Percentiles rank a stretch among this genome's conserved stretches.
phyloP scores from a whole-genome alignment of 352 stramenopile genomes.

The Aphanomyces stellatus region DNA sequence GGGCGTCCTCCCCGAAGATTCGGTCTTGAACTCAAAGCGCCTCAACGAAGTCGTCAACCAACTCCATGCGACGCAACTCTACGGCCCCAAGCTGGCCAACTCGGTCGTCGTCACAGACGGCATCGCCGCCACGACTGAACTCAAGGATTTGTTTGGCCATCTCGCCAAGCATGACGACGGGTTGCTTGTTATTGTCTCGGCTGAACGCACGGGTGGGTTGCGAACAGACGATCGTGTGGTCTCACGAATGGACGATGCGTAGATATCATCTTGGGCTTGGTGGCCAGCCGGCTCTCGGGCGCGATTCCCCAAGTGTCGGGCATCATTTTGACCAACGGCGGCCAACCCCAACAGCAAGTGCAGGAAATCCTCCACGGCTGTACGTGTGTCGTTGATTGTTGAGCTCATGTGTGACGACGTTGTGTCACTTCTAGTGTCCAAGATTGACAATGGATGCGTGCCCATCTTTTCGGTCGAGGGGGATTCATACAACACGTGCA shows the following conservation, averaged over 20 bases:
- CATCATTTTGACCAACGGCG: slow-evolving; percentile 69
- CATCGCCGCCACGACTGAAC: slow-evolving; percentile 52
- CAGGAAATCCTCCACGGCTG: slow-evolving; percentile 54
- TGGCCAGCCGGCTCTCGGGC: slow-evolving; percentile 55
- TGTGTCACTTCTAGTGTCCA: slow-evolving; percentile 34
- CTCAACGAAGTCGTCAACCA: slow-evolving; percentile 66
- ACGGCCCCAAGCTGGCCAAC: slow-evolving; percentile 49
- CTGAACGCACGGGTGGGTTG: slow-evolving; percentile 42
- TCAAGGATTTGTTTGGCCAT: slow-evolving; percentile 67
- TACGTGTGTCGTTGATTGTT: background rate
- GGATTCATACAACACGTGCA: slow-evolving; percentile 56
- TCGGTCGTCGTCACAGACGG: slow-evolving; percentile 56
- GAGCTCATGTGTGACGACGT: too few relatives aligned
- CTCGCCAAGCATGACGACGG: slow-evolving; percentile 74
- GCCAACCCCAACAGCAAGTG: slow-evolving; percentile 63
- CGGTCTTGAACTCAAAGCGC: slow-evolving; percentile 65
- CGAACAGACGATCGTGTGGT: too few relatives aligned
- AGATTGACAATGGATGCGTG: slow-evolving; percentile 60
- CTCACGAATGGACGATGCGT: background rate
- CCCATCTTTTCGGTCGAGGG: slow-evolving; percentile 59
- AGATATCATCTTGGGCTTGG: slow-evolving; percentile 59
- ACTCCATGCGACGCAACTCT: slow-evolving; percentile 53
- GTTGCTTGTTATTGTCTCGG: slow-evolving; percentile 64
- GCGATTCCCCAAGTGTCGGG: slow-evolving; percentile 56
- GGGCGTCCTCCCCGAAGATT: slow-evolving; percentile 53